phyloP scores from a whole-genome alignment of 73 alveolate species.

The Paramecium biaurelia region DNA sequence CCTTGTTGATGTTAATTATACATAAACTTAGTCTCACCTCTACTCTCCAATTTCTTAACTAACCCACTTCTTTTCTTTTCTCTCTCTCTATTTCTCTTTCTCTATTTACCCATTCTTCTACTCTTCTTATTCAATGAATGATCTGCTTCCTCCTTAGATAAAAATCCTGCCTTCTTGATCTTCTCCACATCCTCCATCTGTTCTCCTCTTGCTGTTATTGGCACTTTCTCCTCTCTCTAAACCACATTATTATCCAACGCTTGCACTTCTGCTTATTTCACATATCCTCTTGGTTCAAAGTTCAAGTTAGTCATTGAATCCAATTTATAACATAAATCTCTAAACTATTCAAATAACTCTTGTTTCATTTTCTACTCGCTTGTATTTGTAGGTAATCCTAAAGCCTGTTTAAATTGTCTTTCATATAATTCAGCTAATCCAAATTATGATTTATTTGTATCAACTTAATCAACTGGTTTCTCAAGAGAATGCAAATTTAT shows the following conservation, averaged over 20 bases:
- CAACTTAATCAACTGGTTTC: not conserved
- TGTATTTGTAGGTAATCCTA: conserved; percentile 62
- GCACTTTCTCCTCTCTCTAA: conserved; percentile 58
- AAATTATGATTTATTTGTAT: conserved; percentile 44
- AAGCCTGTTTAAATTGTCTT: conserved; percentile 48
- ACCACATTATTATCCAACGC: not conserved
- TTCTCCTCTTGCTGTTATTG: conserved; percentile 32
- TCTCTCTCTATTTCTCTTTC: conserved; percentile 44
- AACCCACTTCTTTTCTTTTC: conserved; percentile 28
- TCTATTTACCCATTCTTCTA: conserved; percentile 39
- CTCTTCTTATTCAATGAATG: conserved; percentile 22
- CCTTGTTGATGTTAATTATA: conserved; percentile 51
- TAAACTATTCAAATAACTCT: conserved; percentile 48
- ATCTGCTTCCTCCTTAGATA: conserved; percentile 33
- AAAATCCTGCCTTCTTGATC: conserved; percentile 23
- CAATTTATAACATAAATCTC: conserved; percentile 57
- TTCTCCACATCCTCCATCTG: conserved; percentile 48
- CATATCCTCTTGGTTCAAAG: conserved; percentile 51
- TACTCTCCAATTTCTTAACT: conserved; percentile 43
- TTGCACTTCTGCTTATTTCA: conserved; percentile 46
- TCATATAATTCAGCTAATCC: conserved; percentile 65
- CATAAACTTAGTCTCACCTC: conserved; percentile 61
- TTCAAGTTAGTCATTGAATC: conserved; percentile 54
- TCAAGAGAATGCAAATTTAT: not conserved
- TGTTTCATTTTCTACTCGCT: conserved; percentile 56